These are phyloP conservation scores for Hygrophila difformis DNA, from an alignment of 257 asterid genomes.

Conservation along the genomic window DNA sequence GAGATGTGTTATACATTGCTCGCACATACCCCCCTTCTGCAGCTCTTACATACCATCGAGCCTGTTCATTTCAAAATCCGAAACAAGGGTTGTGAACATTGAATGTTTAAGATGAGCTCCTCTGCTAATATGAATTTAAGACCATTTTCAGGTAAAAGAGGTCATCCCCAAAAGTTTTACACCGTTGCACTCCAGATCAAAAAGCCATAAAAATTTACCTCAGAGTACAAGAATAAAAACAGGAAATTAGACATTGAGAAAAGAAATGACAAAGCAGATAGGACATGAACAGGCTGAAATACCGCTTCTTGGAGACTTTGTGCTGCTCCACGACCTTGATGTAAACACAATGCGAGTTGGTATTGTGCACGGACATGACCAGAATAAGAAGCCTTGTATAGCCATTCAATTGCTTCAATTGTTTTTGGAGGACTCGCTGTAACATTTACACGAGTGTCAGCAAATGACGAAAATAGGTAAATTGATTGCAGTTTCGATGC, in stretches of 20 bases:
- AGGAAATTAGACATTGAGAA: no score
- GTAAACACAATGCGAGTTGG: constrained; percentile 88
- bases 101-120: no score
- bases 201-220: constrained; percentile 3
- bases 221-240: constrained; percentile 3
- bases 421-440: constrained; percentile 58
- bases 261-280: no score
- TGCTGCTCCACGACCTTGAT: constrained; percentile 59
- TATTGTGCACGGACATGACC: constrained; percentile 94
- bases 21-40: constrained; percentile 94
- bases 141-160: neutral
- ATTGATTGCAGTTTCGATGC: neutral
- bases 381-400: constrained; percentile 53
- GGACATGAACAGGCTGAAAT: no score
- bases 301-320: constrained; percentile 69
- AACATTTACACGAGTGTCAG: constrained; percentile 12
- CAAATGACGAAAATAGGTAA: neutral
- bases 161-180: neutral
- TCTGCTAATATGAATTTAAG: neutral
- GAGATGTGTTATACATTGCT: constrained; percentile 84
- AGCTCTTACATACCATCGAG: constrained; percentile 71
- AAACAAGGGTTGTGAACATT: no score
- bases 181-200: neutral
- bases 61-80: constrained; percentile 28
- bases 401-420: constrained; percentile 68